Evolutionary conservation across 192 early-diverging fungal species (phyloP), one percentile per base, ranked within the genome.

Genomic region (Podila clonocystis): DNA sequence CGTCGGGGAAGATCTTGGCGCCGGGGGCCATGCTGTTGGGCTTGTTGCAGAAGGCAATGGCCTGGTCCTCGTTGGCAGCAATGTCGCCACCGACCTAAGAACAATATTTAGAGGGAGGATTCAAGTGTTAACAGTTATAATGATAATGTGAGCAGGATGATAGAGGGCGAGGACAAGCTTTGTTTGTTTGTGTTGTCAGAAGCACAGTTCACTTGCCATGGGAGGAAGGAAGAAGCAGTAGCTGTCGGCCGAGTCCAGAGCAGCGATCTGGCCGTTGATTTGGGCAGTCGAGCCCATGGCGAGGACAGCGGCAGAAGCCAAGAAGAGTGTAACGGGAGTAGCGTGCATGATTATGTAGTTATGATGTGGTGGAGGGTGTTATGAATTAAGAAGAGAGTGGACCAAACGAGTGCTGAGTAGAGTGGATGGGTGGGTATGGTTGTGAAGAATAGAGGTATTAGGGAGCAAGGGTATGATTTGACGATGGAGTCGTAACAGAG

Each of bases 21-120:
- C 74, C 75, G 58, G 74, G 69, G 29, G 87, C 88, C 52, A 82
- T 59, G 26, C 85, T 50, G 58, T 82, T 85, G 31, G 68, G 61
- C 52, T 82, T 82, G 33, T 83, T 83, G 68, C 88, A 89, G 73
- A 85, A 89, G 19, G 87, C 78, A n/a, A 85, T 67, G 26, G 82
- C 85, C 55, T 73, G 74, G 36, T 78, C 82, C 64, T 89, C 88
- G 55, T 84, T 88, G 13, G 73, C 84, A 12, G 82, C 65, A 70
- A 87, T 87, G 20, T 70, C 66, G 12, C 75, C 74, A 33, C 78
- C 79, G 20, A 82, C 75, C 73, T 45, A n/a, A n/a, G n/a, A n/a
- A n/a, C n/a, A n/a, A n/a, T n/a, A n/a, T n/a, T n/a, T n/a, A n/a
- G n/a, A n/a, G n/a, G n/a, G n/a, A n/a, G n/a, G n/a, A n/a, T n/a